A percentile compares a stretch with the other conserved stretches of the same genome.
These are phyloP conservation scores for Hirsutella minnesotensis DNA, from an alignment of 2,329 filamentous ascomycete species.

Conservation along the genomic window DNA sequence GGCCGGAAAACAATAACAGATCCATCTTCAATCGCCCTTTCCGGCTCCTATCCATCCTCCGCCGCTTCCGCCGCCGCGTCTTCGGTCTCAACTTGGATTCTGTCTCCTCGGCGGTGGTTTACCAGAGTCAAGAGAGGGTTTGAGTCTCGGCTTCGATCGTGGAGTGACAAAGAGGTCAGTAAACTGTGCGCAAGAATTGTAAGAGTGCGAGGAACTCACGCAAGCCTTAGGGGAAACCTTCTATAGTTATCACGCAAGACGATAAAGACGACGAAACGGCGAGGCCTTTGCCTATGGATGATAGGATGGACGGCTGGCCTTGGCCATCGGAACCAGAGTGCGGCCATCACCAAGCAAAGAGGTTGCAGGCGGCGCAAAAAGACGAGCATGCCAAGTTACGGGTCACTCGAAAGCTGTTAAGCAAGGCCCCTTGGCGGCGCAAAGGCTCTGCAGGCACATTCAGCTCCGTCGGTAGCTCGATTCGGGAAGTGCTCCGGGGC, in stretches of 20 bases:
- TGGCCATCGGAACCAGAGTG: constrained; percentile 4
- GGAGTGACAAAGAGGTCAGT: constrained; percentile 6
- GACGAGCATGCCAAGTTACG: constrained; percentile 16
- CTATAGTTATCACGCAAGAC: background rate
- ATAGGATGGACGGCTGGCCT: constrained; percentile 7
- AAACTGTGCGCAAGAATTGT: background rate
- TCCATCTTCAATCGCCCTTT: background rate
- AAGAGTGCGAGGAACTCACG: background rate
- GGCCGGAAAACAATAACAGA: background rate
- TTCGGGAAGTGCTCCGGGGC: constrained; percentile 26
- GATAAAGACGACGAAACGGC: constrained; percentile 8
- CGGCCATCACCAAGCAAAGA: background rate
- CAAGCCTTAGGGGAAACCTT: background rate
- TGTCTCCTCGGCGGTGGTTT: constrained; percentile 5
- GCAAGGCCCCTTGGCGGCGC: constrained; percentile 26
- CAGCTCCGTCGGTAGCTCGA: constrained; percentile 28
- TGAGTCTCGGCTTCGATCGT: constrained; percentile 9
- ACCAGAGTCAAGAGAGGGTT: constrained; percentile 13
- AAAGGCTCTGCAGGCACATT: constrained; percentile 25
- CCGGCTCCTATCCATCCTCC: background rate
- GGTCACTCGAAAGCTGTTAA: constrained; percentile 25
- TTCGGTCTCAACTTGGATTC: background rate
- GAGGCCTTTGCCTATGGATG: constrained; percentile 3
- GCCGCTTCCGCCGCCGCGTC: background rate
- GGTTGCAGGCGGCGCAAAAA: constrained; percentile 15